Evolutionary conservation across 164 flowering plant genomes (phyloP).

Genomic region (Magnolia sinica): DNA sequence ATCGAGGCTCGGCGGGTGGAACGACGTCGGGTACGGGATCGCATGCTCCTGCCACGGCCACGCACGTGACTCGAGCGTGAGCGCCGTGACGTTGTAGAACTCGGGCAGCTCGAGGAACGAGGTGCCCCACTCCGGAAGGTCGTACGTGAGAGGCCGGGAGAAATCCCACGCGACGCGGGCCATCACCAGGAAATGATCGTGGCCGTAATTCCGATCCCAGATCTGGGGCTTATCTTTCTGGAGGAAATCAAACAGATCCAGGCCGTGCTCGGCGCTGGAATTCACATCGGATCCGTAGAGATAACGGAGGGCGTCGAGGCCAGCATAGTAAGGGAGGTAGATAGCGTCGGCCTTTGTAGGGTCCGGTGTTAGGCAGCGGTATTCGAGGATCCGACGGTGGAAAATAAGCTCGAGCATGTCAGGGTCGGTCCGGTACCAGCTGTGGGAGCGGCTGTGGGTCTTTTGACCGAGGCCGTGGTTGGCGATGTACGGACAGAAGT

Average conservation of each 20-base stretch:
- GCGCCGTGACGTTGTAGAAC: constrained; percentile 71
- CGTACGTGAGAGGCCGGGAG: constrained; percentile 47
- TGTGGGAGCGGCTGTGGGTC: constrained; percentile 78
- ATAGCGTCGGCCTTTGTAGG: constrained; percentile 62
- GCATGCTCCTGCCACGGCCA: constrained; percentile 98
- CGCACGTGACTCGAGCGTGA: constrained; percentile 60
- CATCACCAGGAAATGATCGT: constrained; percentile 83
- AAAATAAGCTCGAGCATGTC: constrained; percentile 70
- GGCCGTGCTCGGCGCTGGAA: constrained; percentile 50
- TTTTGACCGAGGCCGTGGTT: constrained; percentile 88
- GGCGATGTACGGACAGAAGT: constrained; percentile 65
- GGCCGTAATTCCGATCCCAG: constrained; percentile 54
- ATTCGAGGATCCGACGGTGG: constrained; percentile 86
- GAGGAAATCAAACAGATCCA: constrained; percentile 44
- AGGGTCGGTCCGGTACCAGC: constrained; percentile 92
- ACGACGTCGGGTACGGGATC: constrained; percentile 84
- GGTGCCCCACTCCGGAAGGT: constrained; percentile 81
- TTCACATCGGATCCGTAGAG: constrained; percentile 64
- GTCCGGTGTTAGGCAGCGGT: constrained; percentile 80
- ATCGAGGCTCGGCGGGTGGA: constrained; percentile 61
- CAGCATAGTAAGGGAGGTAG: constrained; percentile 80
- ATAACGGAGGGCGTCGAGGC: constrained; percentile 58
- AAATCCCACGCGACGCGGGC: constrained; percentile 94
- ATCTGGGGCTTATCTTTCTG: constrained; percentile 33
- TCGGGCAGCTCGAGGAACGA: constrained; percentile 75